Evolutionary conservation across 768 basidiomycete species (phyloP).

Genomic region (Leccinum variicolor): DNA sequence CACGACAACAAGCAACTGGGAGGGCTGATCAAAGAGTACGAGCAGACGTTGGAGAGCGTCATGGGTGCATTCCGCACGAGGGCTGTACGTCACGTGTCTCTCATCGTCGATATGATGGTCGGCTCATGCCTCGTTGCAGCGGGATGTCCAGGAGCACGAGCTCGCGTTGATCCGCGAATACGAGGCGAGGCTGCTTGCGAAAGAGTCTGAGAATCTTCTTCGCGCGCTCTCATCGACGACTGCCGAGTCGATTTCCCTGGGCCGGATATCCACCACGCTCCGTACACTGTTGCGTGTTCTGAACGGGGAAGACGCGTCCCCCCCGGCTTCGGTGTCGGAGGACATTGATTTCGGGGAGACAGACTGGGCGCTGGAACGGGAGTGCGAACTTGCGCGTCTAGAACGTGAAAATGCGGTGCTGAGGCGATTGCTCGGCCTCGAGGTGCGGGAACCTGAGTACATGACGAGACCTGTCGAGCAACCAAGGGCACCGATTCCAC

Average conservation of each 20-base stretch:
- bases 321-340: neutral
- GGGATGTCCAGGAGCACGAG: constrained; percentile 91
- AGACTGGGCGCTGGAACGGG: constrained; percentile 80
- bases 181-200: constrained; percentile 75
- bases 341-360: constrained; percentile 28
- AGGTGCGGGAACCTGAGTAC: constrained; percentile 24
- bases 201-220: constrained; percentile 64
- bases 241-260: constrained; percentile 62
- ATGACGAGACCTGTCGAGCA: constrained; percentile 7
- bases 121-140: constrained; percentile 40
- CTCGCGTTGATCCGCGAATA: constrained; percentile 87
- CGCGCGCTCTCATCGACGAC: constrained; percentile 60
- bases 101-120: neutral
- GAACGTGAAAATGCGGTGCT: constrained; percentile 87
- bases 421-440: constrained; percentile 62
- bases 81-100: constrained; percentile 59
- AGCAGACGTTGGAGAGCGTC: constrained; percentile 90
- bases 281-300: constrained; percentile 67
- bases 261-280: constrained; percentile 64
- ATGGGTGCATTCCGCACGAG: constrained; percentile 90
- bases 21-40: constrained; percentile 90
- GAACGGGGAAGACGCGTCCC: constrained; percentile 56
- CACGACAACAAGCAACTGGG: constrained; percentile 97
- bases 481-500: constrained; percentile 11
- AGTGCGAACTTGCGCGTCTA: constrained; percentile 84